Conservation (phyloP, 2,329 filamentous ascomycete species). For the Microdochium nivale region DNA sequence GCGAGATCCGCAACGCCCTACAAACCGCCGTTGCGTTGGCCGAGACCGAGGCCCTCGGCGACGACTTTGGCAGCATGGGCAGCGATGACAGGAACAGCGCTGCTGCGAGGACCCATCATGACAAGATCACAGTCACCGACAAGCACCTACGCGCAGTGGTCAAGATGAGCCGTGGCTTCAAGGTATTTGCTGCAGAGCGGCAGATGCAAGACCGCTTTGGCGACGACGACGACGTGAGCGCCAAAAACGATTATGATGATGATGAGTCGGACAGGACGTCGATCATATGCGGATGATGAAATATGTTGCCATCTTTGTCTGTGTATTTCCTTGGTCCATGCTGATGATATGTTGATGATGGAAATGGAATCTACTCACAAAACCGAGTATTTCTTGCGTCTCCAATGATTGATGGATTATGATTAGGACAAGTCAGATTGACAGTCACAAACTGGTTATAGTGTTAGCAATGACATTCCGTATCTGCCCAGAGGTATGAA, state of each 20-base stretch:
- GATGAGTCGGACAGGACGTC: neutral
- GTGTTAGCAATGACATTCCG: no score
- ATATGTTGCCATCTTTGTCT: neutral
- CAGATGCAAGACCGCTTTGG: neutral
- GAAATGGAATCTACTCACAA: no score
- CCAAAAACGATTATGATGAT: neutral
- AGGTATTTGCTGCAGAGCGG: conserved; percentile 5
- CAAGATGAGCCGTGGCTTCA: conserved; percentile 29
- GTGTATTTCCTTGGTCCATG: neutral
- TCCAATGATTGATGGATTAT: no score
- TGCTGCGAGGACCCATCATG: neutral
- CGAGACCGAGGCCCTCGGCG: conserved; percentile 19
- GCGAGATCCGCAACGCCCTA: conserved; percentile 24
- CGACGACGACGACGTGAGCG: neutral
- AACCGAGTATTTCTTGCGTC: no score
- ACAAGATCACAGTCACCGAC: conserved; percentile 19
- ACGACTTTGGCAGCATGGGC: conserved; percentile 16
- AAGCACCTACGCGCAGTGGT: conserved; percentile 25
- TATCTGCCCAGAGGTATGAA: no score
- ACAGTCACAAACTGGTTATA: no score
- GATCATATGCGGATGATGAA: neutral
- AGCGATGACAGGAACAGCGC: conserved; percentile 10
- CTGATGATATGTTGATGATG: neutral
- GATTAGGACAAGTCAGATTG: no score
- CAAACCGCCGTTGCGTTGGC: conserved; percentile 22